A percentile compares a stretch with the other conserved stretches of the same genome.
Conservation (phyloP, 768 basidiomycete genomes). For the Gloeostereum incarnatum region DNA sequence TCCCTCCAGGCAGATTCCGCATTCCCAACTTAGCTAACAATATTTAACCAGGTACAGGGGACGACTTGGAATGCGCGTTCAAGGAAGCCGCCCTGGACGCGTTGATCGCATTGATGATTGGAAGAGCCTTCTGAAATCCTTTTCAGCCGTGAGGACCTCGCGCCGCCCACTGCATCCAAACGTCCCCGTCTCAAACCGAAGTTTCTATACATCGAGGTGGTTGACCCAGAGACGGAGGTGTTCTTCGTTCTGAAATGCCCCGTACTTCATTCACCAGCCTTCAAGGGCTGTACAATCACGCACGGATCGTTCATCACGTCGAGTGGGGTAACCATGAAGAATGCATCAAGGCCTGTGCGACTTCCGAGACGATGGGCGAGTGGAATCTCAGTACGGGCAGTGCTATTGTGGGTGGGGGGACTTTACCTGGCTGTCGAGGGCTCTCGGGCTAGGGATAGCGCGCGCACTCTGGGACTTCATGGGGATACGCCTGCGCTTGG, state of each 20-base stretch:
- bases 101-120: slow-evolving; percentile 22
- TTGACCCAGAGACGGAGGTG: slow-evolving; percentile 8
- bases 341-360: slow-evolving; percentile 44
- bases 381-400: slow-evolving; percentile 29
- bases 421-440: slow-evolving; percentile 38
- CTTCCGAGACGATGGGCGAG: no score
- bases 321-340: slow-evolving; percentile 51
- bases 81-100: slow-evolving; percentile 33
- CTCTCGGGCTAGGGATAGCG: slow-evolving; percentile 5
- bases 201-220: slow-evolving; percentile 30
- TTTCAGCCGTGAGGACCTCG: slow-evolving; percentile 19
- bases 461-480: no score
- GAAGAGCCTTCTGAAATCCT: slow-evolving; percentile 31
- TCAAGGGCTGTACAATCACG: slow-evolving; percentile 48
- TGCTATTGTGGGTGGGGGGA: slow-evolving; percentile 36
- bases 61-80: slow-evolving; percentile 16
- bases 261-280: slow-evolving; percentile 37
- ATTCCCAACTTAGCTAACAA: no score
- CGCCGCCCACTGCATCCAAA: slow-evolving; percentile 16
- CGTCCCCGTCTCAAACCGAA: slow-evolving; percentile 10
- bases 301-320: slow-evolving; percentile 35
- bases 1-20: no score
- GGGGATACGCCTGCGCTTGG: no score
- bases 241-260: slow-evolving; percentile 33
- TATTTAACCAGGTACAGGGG: no score